Evolutionary conservation across 768 basidiomycete species (phyloP).

Genomic region (Lentinula sp.): DNA sequence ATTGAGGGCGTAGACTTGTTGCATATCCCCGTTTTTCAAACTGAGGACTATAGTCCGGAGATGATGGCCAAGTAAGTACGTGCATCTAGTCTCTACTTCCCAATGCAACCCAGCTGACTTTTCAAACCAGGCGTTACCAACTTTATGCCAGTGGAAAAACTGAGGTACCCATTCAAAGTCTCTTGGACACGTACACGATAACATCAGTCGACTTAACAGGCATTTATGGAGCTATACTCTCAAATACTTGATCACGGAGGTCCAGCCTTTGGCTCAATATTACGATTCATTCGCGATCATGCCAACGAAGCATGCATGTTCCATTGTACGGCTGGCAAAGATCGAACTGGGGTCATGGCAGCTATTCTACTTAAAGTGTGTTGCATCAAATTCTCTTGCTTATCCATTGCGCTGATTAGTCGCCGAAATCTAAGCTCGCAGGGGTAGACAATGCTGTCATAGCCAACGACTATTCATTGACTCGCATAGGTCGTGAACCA

Average conservation of each 20-base stretch:
- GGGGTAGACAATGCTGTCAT: slow-evolving; percentile 63
- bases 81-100: slow-evolving; percentile 16
- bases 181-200: background rate
- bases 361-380: slow-evolving; percentile 66
- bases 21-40: slow-evolving; percentile 60
- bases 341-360: slow-evolving; percentile 72
- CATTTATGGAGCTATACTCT: slow-evolving; percentile 75
- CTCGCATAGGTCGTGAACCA: slow-evolving; percentile 75
- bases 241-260: slow-evolving; percentile 77
- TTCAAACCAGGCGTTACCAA: slow-evolving; percentile 49
- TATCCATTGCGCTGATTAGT: background rate
- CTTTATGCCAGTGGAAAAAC: slow-evolving; percentile 77
- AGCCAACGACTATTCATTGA: slow-evolving; percentile 71
- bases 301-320: slow-evolving; percentile 63
- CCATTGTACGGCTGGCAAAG: slow-evolving; percentile 85
- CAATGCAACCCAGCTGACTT: background rate
- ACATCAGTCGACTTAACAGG: slow-evolving; percentile 31
- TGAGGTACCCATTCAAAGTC: slow-evolving; percentile 41
- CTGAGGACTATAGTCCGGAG: slow-evolving; percentile 78
- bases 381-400: background rate
- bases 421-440: slow-evolving; percentile 44
- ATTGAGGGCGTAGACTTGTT: slow-evolving; percentile 60
- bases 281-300: slow-evolving; percentile 67
- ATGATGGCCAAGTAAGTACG: slow-evolving; percentile 77
- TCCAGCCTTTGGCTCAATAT: slow-evolving; percentile 58